Evolutionary conservation across 1,139 yeast species (phyloP), one percentile per base, ranked within the genome.

Genomic region (Pichia kudriavzevii): DNA sequence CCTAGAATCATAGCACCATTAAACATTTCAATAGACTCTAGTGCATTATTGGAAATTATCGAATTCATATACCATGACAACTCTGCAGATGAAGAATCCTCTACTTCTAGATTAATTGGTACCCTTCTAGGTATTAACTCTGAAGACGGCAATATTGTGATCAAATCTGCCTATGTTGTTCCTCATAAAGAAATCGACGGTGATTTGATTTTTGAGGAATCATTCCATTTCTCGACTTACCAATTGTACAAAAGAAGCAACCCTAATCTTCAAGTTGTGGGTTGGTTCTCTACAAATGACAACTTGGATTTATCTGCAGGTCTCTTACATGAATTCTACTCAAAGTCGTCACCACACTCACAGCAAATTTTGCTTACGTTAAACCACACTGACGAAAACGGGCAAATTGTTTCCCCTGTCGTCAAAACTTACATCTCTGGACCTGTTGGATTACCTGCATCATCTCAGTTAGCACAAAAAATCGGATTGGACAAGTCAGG

Each of bases 131-230:
- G 95, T 26, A 65, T 72, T 34, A 72, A 94, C 57, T 79, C 91
- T 14, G 94, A 84, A 46, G 95, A 84, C 56, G 94, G 94, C n/a
- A 61, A 73, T 20, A 69, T 81, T 32, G 93, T 79, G 52, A 67
- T 85, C 48, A 72, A 77, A 53, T 83, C 76, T 45, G 84, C 88
- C 7, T 85, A 78, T 59, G 73, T 84, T 60, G 93, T 85, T 35
- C 93, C 94, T 31, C 84, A 85, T 54, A 71, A 69, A 42, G 94
- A 83, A 55, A 79, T 82, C 31, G 88, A 82, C 23, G 83, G 82
- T 30, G 72, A 70, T 48, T 73, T 81, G 45, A 73, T 79, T 47
- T 77, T 84, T 47, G 91, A 80, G 52, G 84, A 79, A 52, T 76
- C 75, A 42, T 79, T 76, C 52, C 83, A 81, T 64, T 77, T 78